Conservation (phyloP, 495 filamentous ascomycete species). For the Aspergillus ellipticus region DNA sequence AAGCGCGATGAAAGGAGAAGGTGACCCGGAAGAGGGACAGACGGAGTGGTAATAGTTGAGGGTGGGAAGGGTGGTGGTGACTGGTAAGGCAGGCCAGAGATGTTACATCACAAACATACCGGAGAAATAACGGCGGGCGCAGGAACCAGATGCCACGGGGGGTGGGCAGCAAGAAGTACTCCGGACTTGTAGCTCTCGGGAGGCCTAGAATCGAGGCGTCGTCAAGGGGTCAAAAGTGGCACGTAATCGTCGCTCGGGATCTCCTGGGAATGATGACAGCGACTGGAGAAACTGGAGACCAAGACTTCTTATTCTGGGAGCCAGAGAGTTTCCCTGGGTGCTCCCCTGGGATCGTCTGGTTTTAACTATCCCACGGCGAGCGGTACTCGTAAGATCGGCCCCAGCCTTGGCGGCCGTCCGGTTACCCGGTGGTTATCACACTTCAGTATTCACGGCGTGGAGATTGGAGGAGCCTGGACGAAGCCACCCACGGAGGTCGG, state of each 20-base stretch:
- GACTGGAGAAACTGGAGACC: not conserved
- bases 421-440: constrained; percentile 8
- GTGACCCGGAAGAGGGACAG: not conserved
- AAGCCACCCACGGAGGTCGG: no score
- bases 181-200: not conserved
- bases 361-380: constrained; percentile 11
- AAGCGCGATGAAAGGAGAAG: no score
- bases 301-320: constrained; percentile 1
- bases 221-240: not conserved
- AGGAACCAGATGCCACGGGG: not conserved
- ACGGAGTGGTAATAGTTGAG: not conserved
- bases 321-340: constrained; percentile 1
- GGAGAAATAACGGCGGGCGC: constrained; percentile 1
- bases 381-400: constrained; percentile 14
- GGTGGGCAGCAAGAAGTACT: not conserved
- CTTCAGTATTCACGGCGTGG: constrained; percentile 5
- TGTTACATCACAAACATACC: constrained; percentile 17
- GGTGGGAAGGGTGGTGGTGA: not conserved
- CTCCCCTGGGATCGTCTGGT: constrained; percentile 8
- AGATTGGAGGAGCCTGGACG: not conserved
- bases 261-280: no score
- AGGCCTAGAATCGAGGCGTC: no score
- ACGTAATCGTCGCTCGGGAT: not conserved
- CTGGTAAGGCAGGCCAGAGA: not conserved
- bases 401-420: constrained; percentile 10